Percentiles rank a stretch among this genome's conserved stretches.
phyloP scores from a whole-genome alignment of 2,329 filamentous ascomycete species.

The Cercospora canescens region DNA sequence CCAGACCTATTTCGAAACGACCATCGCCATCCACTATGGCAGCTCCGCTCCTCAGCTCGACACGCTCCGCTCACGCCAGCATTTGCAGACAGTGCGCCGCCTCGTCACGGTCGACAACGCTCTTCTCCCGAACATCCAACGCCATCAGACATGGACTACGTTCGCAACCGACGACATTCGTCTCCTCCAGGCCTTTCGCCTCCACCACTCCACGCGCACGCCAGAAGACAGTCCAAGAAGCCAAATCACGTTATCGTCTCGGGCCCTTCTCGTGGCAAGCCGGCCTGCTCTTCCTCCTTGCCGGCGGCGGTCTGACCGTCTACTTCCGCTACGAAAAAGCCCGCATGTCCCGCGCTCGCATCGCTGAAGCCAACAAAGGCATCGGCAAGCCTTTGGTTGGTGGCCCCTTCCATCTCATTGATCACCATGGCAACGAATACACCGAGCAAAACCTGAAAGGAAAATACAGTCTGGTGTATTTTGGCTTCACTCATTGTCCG shows the following conservation, averaged over 20 bases:
- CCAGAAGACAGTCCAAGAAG: conserved; percentile 46
- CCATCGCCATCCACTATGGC: neutral
- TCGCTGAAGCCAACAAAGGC: conserved; percentile 90
- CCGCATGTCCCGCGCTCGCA: conserved; percentile 82
- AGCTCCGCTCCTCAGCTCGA: neutral
- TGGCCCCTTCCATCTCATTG: conserved; percentile 77
- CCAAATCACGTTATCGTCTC: conserved; percentile 45
- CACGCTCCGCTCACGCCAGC: conserved; percentile 22
- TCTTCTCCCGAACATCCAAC: conserved; percentile 20
- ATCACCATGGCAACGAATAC: conserved; percentile 78
- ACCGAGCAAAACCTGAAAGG: conserved; percentile 81
- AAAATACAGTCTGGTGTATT: conserved; percentile 87
- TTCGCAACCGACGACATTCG: conserved; percentile 28
- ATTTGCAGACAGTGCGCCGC: conserved; percentile 31
- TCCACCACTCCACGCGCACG: conserved; percentile 27
- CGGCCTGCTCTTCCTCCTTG: conserved; percentile 78
- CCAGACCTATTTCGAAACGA: neutral
- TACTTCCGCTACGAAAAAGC: conserved; percentile 95
- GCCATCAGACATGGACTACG: neutral
- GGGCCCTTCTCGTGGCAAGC: conserved; percentile 90
- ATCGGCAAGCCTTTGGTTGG: conserved; percentile 92
- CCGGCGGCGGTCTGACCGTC: conserved; percentile 74
- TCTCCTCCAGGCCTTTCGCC: conserved; percentile 27
- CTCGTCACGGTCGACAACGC: conserved; percentile 18
- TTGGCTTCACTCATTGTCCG: conserved; percentile 96